These are phyloP conservation scores for Cucurbita argyrosperma DNA, from an alignment of 306 rosid species.

Conservation along the genomic window DNA sequence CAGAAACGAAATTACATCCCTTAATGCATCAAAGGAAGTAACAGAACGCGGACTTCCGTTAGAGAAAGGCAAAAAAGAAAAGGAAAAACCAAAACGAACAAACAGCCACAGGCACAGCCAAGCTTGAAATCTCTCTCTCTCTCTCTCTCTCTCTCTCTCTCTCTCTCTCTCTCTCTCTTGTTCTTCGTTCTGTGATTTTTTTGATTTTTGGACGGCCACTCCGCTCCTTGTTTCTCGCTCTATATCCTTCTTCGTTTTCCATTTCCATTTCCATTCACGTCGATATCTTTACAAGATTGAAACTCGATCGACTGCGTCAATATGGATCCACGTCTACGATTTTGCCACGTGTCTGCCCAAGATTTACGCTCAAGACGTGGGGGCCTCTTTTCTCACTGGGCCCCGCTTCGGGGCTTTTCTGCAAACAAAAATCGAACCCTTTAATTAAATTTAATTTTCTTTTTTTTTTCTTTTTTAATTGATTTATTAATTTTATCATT, in stretches of 20 bases:
- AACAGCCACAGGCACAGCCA: background rate
- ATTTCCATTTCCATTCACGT: background rate
- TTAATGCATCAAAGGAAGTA: constrained; percentile 14
- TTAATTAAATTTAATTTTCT: background rate
- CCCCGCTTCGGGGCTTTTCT: background rate
- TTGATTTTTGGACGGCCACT: constrained; percentile 33
- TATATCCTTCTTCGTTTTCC: constrained; percentile 1
- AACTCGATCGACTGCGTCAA: constrained; percentile 35
- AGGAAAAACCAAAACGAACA: background rate
- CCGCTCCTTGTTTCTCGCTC: constrained; percentile 43
- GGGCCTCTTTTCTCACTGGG: constrained; percentile 12
- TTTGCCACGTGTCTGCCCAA: constrained; percentile 43
- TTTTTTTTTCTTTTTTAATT: background rate
- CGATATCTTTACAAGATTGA: background rate
- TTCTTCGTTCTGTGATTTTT: background rate
- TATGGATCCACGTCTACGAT: constrained; percentile 41
- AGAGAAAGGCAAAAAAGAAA: constrained; percentile 5
- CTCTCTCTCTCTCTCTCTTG: background rate
- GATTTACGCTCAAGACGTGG: constrained; percentile 44
- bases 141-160: background rate
- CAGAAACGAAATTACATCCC: constrained; percentile 4
- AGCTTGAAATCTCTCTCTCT: constrained; percentile 3
- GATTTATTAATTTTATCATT: background rate
- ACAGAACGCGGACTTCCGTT: constrained; percentile 22
- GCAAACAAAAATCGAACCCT: background rate